Base-by-base conservation (phyloP, 768 basidiomycete species). In the Leccinum uliginosum region DNA sequence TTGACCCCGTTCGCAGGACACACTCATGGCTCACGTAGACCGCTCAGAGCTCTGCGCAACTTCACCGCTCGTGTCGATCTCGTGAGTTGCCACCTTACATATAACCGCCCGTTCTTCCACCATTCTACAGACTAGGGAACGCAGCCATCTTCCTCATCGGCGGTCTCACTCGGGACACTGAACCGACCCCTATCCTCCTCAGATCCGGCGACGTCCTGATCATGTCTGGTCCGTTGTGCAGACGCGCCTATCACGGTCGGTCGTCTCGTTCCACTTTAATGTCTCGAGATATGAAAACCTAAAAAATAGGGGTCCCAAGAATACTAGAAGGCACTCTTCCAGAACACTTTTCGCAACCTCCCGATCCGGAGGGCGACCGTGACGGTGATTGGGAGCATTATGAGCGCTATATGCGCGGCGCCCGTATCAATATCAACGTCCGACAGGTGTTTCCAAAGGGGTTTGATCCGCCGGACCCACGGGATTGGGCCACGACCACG, bases 1-100 rank as follows among this genome's bases (percentile, higher is more conserved):
- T 32, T 45, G n/a, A 21, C 3, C 40, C 15, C 19, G 2, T 26
- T 51, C 26, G 19, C n/a, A 59, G 82, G 94, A 98, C 60, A 91
- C 93, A 0, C 82, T 99, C 19, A 98, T 98, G 89, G 96, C 84
- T 0, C 96, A 99, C 70, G 92, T 97, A n/a, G 96, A 99, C 71
- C 89, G 91, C 19, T 93, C 95, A 21, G 96, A 99, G 73, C 80
- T 96, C 9, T 96, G 94, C 63, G 85, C 92, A 2, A 91, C 91
- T 5, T 87, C 92, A 0, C 96, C 96, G 0, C 80, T 99, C 0
- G 91, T 98, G 6, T 97, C 93, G 0, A 85, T 99, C 50, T 97
- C 94, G 94, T 95, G 62, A 64, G 89, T 71, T 48, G 47, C 49
- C 17, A 48, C 27, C 19, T n/a, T n/a, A 17, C 32, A 10, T 15